Percentiles rank a stretch among this genome's conserved stretches.
Conservation (phyloP, 2,329 filamentous ascomycete genomes). For the Fusarium newnesense region DNA sequence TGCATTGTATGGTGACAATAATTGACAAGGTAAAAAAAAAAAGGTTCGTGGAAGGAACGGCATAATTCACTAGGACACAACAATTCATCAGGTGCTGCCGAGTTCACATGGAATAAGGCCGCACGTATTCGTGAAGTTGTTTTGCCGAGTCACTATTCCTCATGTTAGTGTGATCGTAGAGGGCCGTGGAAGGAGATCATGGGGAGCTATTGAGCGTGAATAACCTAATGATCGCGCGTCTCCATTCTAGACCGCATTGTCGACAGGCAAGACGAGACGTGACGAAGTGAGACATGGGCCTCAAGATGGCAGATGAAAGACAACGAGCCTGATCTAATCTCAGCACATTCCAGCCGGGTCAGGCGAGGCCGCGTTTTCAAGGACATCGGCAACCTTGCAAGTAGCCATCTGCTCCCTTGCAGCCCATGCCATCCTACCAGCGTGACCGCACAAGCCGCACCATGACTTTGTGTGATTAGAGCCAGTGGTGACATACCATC, state of each 20-base stretch:
- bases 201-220: conserved; percentile 17
- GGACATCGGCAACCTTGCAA: conserved; percentile 16
- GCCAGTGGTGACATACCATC: background rate
- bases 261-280: conserved; percentile 20
- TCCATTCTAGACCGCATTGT: conserved; percentile 25
- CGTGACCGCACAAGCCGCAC: conserved; percentile 8
- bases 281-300: conserved; percentile 25
- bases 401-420: conserved; percentile 27
- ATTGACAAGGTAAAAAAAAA: background rate
- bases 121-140: conserved; percentile 11
- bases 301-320: conserved; percentile 11
- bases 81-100: background rate
- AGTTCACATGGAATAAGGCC: background rate
- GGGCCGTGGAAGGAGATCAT: conserved; percentile 10
- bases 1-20: background rate
- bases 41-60: background rate
- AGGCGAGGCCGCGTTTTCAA: background rate
- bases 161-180: background rate
- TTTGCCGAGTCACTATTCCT: background rate
- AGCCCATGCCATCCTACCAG: conserved; percentile 9
- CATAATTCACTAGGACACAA: background rate
- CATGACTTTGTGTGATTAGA: conserved; percentile 2
- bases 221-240: conserved; percentile 28
- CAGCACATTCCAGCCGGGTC: conserved; percentile 21
- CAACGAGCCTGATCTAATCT: conserved; percentile 21